A percentile compares a stretch with the other conserved stretches of the same genome.
phyloP scores from a whole-genome alignment of 768 basidiomycete species.

The Kwoniella sp. region DNA sequence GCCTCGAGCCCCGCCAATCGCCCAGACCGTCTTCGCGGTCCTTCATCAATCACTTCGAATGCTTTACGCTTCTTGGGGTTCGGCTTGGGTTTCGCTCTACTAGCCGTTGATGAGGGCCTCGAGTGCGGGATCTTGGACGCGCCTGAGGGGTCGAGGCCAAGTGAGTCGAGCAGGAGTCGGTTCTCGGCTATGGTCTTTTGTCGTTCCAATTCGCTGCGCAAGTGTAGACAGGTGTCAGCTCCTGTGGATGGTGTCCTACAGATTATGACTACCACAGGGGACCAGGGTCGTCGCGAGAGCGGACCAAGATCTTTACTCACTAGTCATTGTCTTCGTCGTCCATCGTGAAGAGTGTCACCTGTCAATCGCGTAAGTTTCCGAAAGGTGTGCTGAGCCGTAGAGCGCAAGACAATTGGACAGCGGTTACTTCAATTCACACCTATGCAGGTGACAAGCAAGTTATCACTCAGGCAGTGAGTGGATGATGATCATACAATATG shows the following conservation, averaged over 20 bases:
- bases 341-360: slow-evolving; percentile 22
- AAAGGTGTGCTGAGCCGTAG: not conserved
- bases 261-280: not conserved
- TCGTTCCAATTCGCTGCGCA: slow-evolving; percentile 51
- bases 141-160: slow-evolving; percentile 47
- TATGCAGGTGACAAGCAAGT: no score
- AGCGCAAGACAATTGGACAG: no score
- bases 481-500: no score
- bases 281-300: not conserved
- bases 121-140: slow-evolving; percentile 31
- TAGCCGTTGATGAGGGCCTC: slow-evolving; percentile 10
- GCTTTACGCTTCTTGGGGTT: slow-evolving; percentile 34
- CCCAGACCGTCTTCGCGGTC: slow-evolving; percentile 41
- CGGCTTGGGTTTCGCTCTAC: slow-evolving; percentile 15
- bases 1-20: slow-evolving; percentile 48
- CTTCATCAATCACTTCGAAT: slow-evolving; percentile 28
- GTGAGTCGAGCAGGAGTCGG: slow-evolving; percentile 46
- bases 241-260: not conserved
- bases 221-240: not conserved
- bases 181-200: slow-evolving; percentile 54
- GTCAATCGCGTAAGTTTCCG: not conserved
- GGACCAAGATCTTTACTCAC: slow-evolving; percentile 28
- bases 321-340: slow-evolving; percentile 53
- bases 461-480: no score
- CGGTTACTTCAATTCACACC: no score